Conservation (phyloP, 306 rosid species). For the Elaeagnus macrophylla region DNA sequence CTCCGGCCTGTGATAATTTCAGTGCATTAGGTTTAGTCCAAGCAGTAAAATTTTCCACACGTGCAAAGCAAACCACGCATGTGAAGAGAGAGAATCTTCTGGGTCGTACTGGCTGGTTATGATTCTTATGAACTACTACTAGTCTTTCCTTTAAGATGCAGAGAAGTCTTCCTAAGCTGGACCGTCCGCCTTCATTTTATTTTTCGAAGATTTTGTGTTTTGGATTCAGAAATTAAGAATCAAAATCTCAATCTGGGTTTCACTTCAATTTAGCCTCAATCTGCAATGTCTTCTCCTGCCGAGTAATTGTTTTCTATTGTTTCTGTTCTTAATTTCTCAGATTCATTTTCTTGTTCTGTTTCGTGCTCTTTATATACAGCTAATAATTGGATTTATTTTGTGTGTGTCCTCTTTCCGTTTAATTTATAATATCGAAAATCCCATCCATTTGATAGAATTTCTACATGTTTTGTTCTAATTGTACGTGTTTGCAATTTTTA, state of each 20-base stretch:
- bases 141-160: not conserved
- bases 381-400: not conserved
- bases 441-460: not conserved
- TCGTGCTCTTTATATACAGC: not conserved
- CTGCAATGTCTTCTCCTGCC: slow-evolving; percentile 78
- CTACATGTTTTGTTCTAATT: not conserved
- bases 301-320: slow-evolving; percentile 44
- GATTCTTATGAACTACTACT: not conserved
- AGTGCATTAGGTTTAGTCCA: not conserved
- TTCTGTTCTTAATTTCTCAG: not conserved
- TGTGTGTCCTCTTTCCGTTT: not conserved
- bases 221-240: not conserved
- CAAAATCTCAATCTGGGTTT: slow-evolving; percentile 14
- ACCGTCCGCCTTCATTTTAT: not conserved
- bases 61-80: slow-evolving; percentile 4
- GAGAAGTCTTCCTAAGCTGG: not conserved
- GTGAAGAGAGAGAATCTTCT: slow-evolving; percentile 14
- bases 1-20: not conserved
- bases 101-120: slow-evolving; percentile 2
- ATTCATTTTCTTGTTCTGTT: not conserved
- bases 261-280: slow-evolving; percentile 17
- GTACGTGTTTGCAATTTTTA: no score
- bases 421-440: not conserved
- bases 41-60: not conserved
- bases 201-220: slow-evolving; percentile 5